Base-by-base conservation (phyloP, 2,329 filamentous ascomycete species). In the Bipolaris cookei region DNA sequence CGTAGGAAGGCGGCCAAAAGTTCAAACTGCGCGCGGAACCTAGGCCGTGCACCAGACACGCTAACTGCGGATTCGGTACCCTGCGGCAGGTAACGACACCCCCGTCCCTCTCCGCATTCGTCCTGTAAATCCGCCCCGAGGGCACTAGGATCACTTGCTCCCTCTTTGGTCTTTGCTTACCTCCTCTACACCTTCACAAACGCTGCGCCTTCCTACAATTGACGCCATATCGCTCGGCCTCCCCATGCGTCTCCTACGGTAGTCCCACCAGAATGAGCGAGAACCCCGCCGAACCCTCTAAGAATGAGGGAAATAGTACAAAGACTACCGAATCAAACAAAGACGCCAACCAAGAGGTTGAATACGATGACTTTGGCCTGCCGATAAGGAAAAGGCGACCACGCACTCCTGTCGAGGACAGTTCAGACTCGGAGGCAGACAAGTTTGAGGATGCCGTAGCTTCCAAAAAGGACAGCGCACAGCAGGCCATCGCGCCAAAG, bases 281-380 rank as follows among this genome's bases (percentile, higher is more conserved):
- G 57, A 68, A 56, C 64, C 67, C 67, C 63, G 62, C 70, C 58
- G 67, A 67, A 42, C 57, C 69, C 65, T 62, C 67, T 64, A 68
- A 62, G 60, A 57, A 56, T 57, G 67, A 70, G 51, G 54, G 60
- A 43, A 66, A 67, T 56, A 59, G 34, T 34, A 50, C 62, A 35
- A 57, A 64, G 47, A 56, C 21, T 42, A 53, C 60, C 34, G 56
- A 56, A 25, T 32, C 52, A 43, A 59, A 61, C 51, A 59, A 44
- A 21, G 52, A 56, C 16, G 35, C 53, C 13, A 59, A 59, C 42
- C 30, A 59, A 10, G 68, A 64, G 14, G 65, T 74, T 47, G 85
- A 88, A 68, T 77, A 87, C 57, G 89, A 91, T 73, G 89, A 91
- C 64, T 91, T 91, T 72, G 89, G 89, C 48, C 78, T 91, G 62